Conservation (phyloP, 148 eudicot genomes). For the Persicaria maculosa region DNA sequence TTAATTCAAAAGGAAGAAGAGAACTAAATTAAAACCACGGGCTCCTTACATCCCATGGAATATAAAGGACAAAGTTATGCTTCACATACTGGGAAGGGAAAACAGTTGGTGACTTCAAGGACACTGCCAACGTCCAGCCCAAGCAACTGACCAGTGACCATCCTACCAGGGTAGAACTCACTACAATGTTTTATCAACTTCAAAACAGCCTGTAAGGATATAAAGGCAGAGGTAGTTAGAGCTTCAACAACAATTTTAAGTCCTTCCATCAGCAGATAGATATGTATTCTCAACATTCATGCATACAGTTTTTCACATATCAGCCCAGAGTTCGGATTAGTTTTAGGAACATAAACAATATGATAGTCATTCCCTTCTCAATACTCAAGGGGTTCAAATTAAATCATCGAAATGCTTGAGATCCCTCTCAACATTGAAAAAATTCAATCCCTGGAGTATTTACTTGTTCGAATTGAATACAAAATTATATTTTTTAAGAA, state of each 20-base stretch:
- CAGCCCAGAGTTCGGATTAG: no score
- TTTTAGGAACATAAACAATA: no score
- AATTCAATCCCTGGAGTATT: no score
- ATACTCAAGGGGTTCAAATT: no score
- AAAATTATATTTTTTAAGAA: no score
- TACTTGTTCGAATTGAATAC: no score
- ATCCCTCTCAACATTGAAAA: no score
- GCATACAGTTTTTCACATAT: no score
- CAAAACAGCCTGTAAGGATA: conserved; percentile 52
- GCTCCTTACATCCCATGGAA: neutral
- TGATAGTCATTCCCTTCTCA: no score
- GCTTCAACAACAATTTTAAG: neutral
- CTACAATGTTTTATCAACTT: conserved; percentile 96
- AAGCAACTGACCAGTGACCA: conserved; percentile 84
- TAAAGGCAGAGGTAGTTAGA: neutral
- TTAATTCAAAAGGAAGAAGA: neutral
- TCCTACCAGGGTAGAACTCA: conserved; percentile 78
- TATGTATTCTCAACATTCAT: no score
- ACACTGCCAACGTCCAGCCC: conserved; percentile 30
- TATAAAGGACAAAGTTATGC: neutral
- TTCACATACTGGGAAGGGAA: conserved; percentile 1
- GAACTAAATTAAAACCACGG: neutral
- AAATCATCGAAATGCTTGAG: no score
- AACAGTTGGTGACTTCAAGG: conserved; percentile 96
- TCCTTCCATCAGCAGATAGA: neutral